These are phyloP conservation scores for Pseudopithomyces chartarum DNA, from an alignment of 2,329 filamentous ascomycete genomes.

Conservation along the genomic window DNA sequence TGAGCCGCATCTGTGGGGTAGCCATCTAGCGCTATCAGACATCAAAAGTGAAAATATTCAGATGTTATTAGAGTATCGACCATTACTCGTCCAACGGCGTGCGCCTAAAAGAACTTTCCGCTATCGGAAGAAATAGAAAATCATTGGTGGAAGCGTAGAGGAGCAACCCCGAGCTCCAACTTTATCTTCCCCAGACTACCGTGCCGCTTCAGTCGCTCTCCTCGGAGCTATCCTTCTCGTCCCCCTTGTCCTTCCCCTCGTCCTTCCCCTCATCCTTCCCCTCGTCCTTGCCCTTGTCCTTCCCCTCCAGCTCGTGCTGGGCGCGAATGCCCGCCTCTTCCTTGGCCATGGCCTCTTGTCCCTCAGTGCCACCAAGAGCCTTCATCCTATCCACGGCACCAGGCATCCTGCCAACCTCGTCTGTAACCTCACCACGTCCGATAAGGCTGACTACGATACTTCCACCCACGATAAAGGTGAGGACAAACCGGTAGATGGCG, in stretches of 20 bases:
- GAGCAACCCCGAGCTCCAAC: not conserved
- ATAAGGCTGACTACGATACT: conserved; percentile 82
- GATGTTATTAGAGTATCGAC: not conserved
- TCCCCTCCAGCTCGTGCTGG: conserved; percentile 1
- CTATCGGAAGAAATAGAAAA: not conserved
- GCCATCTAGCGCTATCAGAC: not conserved
- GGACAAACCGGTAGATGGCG: conserved; percentile 83
- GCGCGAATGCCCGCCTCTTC: conserved; percentile 33
- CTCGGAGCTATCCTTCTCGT: not conserved
- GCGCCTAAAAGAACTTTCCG: not conserved
- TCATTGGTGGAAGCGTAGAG: conserved; percentile 6
- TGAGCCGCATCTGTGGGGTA: not conserved
- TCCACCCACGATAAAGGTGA: conserved; percentile 86
- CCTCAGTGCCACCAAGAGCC: conserved; percentile 53
- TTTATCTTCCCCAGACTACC: not conserved
- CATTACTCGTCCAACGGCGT: not conserved
- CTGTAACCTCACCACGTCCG: conserved; percentile 76
- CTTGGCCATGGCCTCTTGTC: conserved; percentile 34
- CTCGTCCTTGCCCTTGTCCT: not conserved
- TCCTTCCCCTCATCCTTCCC: not conserved
- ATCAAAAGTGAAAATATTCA: not conserved
- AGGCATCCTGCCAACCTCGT: conserved; percentile 51
- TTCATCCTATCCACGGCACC: conserved; percentile 52
- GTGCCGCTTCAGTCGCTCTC: conserved; percentile 2
- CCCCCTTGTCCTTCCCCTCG: not conserved